Evolutionary conservation across 1,139 yeast species (phyloP), one percentile per base, ranked within the genome.

Genomic region (Protomyces lactucae-debilis): DNA sequence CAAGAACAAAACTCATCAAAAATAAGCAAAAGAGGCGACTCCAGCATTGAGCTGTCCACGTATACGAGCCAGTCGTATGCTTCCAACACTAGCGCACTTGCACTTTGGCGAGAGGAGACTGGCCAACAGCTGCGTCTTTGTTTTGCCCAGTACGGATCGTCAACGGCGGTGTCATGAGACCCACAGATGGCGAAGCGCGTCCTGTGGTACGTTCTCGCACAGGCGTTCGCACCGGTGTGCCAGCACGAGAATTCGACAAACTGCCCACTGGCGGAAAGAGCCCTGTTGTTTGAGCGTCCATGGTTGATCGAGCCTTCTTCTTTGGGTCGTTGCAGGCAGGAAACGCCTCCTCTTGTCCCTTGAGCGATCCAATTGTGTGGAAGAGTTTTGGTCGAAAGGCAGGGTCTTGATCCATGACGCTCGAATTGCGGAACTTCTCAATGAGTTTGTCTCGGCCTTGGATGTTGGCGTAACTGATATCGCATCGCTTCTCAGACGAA

Each of bases 401-500:
- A 1, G 76, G 76, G 53, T 76, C 77, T 69, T 78, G 80, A 60
- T 76, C 77, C 83, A 81, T 79, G 6, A 82, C 82, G 53, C 78
- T 78, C 6, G 84, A 81, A 67, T 77, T 76, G 53, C 82, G 76
- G 70, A 81, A 81, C 68, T 80, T 81, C 60, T 79, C 78, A 60
- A 80, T 75, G 54, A 81, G 73, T 35, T 76, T 74, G 16, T 75
- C 76, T 60, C 76, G 75, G 18, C 84, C 84, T 72, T 81, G 84
- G 60, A 80, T 77, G 67, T 78, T 79, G 16, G 84, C 84, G 67
- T 79, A 82, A 8, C 81, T 78, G 56, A 81, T 71, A 64, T 80
- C 83, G 67, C 83, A 80, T 32, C 78, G 74, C 70, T 82, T 82
- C 52, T 78, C 82, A 0, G 83, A 80, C 67, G 79, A 78, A 71